Base-by-base conservation (phyloP, 108 stramenopile species). In the Cyclotella sp. region DNA sequence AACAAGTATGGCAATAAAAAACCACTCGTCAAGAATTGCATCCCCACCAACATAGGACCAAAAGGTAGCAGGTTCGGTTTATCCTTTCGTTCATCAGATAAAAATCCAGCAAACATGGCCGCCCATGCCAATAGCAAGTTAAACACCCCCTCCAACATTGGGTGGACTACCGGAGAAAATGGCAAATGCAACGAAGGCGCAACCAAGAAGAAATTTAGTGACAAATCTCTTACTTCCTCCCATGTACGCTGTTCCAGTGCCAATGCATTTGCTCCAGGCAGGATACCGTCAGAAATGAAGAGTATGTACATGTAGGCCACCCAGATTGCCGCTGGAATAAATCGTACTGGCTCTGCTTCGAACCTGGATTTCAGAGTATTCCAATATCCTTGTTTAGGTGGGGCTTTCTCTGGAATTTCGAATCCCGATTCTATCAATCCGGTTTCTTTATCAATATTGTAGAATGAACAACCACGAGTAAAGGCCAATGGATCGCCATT, bases 11-110 rank as follows among this genome's bases (percentile, higher is more conserved):
- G 96, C 45, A 97, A 62, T 21, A 90, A 79, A 63, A 97, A 94
- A 2, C 91, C 96, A 15, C 84, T 87, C 44, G 93, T 95, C 52
- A 97, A 70, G 63, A 97, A 94, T 75, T 97, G 96, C 96, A 97
- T 97, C 40, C 96, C 93, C 9, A 84, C 76, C 52, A 97, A 76
- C n/a, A 71, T 84, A 0, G 93, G 93, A 0, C 88, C 64, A 66
- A 91, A 74, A 9, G 90, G 85, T 45, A 91, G 59, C 9, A 89
- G 69, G 57, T 94, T 92, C 41, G 82, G 86, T 70, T 93, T 89
- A 26, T 84, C 83, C 8, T 72, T 63, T 27, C 90, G 84, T 29
- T 94, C 94, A 65, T 96, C 96, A 9, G 89, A 88, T 19, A 93
- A 51, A 65, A 97, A 97, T 10, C 94, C 94, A 15, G 90, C 90